Evolutionary conservation across 2,329 filamentous ascomycete genomes (phyloP).

Genomic region (Ascosphaera apis): DNA sequence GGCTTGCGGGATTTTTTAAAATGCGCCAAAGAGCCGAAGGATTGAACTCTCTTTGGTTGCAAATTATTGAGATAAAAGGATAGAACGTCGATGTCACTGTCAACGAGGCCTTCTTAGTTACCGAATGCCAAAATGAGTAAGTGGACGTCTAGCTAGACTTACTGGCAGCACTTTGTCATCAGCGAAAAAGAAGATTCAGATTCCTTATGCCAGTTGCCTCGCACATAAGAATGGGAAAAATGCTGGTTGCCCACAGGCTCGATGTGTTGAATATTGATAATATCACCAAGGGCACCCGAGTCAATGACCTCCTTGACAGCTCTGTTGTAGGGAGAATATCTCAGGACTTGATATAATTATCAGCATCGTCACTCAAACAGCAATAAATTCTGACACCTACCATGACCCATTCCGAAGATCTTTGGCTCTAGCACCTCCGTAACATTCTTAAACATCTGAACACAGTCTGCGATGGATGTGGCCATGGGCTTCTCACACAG

Average conservation of each 20-base stretch:
- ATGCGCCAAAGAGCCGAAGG: conserved; percentile 51
- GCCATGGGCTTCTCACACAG: conserved; percentile 92
- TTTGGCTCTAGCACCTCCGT: conserved; percentile 12
- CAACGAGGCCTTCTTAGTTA: too few relatives aligned
- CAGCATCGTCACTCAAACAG: too few relatives aligned
- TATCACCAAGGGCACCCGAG: too few relatives aligned
- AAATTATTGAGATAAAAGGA: conserved; percentile 78
- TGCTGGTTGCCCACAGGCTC: conserved; percentile 96
- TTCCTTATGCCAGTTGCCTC: conserved; percentile 78
- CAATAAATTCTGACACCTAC: too few relatives aligned
- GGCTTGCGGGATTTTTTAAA: conserved; percentile 63
- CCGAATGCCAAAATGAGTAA: too few relatives aligned
- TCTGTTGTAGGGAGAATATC: conserved; percentile 85
- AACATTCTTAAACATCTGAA: conserved; percentile 36
- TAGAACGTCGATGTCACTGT: conserved; percentile 77
- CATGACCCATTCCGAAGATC: conserved; percentile 79
- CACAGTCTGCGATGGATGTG: conserved; percentile 53
- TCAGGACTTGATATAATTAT: too few relatives aligned
- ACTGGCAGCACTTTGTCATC: conserved; percentile 90
- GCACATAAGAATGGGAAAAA: conserved; percentile 73
- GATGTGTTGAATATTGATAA: conserved; percentile 70
- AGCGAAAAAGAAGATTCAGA: conserved; percentile 48
- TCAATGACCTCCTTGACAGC: conserved; percentile 55
- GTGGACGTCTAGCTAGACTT: too few relatives aligned
- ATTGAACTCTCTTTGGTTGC: conserved; percentile 26